Base-by-base conservation (phyloP, 2,329 filamentous ascomycete species). In the Lachnellula willkommii region DNA sequence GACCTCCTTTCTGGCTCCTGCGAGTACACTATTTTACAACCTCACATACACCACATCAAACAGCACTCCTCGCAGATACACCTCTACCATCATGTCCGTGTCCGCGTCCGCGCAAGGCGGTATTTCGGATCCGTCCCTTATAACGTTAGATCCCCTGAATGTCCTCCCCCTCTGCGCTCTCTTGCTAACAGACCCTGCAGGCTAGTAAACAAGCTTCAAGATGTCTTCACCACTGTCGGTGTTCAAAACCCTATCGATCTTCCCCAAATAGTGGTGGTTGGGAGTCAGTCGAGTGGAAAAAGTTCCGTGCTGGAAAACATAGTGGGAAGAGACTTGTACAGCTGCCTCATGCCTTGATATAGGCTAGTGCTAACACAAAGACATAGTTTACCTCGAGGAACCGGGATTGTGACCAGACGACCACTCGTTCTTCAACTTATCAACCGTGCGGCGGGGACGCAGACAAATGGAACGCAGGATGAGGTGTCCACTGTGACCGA, bases 161-260 rank as follows among this genome's bases (percentile, higher is more conserved):
- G 36, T 51, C 54, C 51, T 48, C 54, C 52, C 45, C 45, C 43
- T 58, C 62, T 65, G 56, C 59, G 63, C 65, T 62, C 50, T 46
- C 59, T 49, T 56, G 62, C 68, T 66, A 56, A 65, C 60, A 57
- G 37, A 37, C 49, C 58, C 53, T 60, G 53, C 66, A 87, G 83
- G 70, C 88, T 97, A 67, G 94, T 99, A 72, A 99, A 99, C 81
- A 97, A 95, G 80, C 86, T 99, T 48, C 94, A 99, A 74, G 94
- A 99, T 90, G 94, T 99, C 66, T 99, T 99, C 73, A 88, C 93
- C 60, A 97, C 94, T 43, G 94, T 99, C 66, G 94, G 94, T 67
- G 94, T 97, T 70, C 94, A 96, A 83, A 99, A 99, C 76, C 94
- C 94, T 60, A 99, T 99, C 80, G 94, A 99, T 78, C 78, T 99